Evolutionary conservation across 371 early-diverging fungal genomes (phyloP), one percentile per base, ranked within the genome.

Genomic region (Mucor racemosus): DNA sequence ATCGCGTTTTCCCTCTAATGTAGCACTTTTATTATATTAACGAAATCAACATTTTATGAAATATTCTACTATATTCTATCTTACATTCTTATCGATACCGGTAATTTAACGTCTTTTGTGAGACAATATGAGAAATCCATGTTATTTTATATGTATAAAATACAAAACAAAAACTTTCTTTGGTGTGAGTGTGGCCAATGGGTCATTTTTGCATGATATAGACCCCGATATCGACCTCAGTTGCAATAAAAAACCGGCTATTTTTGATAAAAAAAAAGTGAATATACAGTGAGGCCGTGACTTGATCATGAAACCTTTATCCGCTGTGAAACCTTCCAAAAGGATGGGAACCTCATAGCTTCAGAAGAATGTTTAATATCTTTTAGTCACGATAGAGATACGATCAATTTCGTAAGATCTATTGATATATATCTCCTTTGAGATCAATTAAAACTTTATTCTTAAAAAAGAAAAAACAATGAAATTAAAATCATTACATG

Each of bases 91-190:
- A 92, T 79, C 15, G 82, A 79, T 14, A 92, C 82, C 21, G 81
- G 82, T 7, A 86, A 58, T 66, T 90, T 81, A 19, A 92, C 81
- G 40, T 92, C 91, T 55, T 85, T 78, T 31, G 91, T 87, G 50
- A 90, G 74, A 58, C 87, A 88, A 72, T 87, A 92, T 9, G 93
- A 89, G 68, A 88, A 92, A 79, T 91, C 92, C 80, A 74, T 76
- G 13, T 35, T 50, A 38, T 38, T 38, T 38, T 38, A 38, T 38
- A 38, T 38, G 21, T 15, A n/a, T 7, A 44, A 50, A 3, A 50
- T 50, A 10, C 21, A 50, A 50, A 50, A 50, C 8, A 15, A 44
- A 44, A 44, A 44, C 44, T 17, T 17, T 13, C 40, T 44, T 38
- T 10, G 10, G 38, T 38, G 38, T 26, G 26, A 26, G 44, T 44